phyloP scores from a whole-genome alignment of 805 yeast species.

The Cyberlindnera americana region DNA sequence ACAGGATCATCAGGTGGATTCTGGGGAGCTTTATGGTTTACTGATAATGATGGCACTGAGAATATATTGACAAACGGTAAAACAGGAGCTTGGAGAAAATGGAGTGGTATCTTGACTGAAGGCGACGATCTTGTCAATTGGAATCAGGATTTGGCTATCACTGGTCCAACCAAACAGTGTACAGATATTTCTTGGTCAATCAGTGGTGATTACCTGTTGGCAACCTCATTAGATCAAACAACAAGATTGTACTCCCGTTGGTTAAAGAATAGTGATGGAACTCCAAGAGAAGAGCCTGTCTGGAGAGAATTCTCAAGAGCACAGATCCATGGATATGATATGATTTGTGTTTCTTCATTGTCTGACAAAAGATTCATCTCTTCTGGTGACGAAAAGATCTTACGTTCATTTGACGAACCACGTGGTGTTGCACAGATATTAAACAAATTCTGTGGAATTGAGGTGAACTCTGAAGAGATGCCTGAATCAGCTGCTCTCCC shows the following conservation, averaged over 20 bases:
- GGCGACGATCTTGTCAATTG: constrained; percentile 28
- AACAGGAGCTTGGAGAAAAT: constrained; percentile 88
- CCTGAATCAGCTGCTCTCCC: constrained; percentile 91
- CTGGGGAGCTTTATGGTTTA: constrained; percentile 70
- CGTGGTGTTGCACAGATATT: constrained; percentile 66
- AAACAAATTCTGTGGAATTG: constrained; percentile 47
- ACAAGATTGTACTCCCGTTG: constrained; percentile 78
- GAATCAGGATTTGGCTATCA: constrained; percentile 52
- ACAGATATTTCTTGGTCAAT: constrained; percentile 79
- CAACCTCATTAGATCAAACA: constrained; percentile 91
- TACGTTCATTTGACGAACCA: constrained; percentile 88
- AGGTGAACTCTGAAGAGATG: constrained; percentile 34
- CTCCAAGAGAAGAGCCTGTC: constrained; percentile 30
- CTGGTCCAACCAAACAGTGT: constrained; percentile 73
- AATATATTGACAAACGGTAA: constrained; percentile 78
- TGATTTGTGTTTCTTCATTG: constrained; percentile 73
- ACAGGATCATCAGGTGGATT: constrained; percentile 89
- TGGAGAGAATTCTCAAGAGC: constrained; percentile 97
- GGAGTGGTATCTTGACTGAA: constrained; percentile 39
- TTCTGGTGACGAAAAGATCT: constrained; percentile 93
- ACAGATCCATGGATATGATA: constrained; percentile 97
- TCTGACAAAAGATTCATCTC: constrained; percentile 67
- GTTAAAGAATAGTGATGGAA: constrained; percentile 34
- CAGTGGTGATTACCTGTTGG: constrained; percentile 60
- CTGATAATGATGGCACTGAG: constrained; percentile 34